Conservation (phyloP, 2,329 filamentous ascomycete species). For the Ophiostoma australiae region DNA sequence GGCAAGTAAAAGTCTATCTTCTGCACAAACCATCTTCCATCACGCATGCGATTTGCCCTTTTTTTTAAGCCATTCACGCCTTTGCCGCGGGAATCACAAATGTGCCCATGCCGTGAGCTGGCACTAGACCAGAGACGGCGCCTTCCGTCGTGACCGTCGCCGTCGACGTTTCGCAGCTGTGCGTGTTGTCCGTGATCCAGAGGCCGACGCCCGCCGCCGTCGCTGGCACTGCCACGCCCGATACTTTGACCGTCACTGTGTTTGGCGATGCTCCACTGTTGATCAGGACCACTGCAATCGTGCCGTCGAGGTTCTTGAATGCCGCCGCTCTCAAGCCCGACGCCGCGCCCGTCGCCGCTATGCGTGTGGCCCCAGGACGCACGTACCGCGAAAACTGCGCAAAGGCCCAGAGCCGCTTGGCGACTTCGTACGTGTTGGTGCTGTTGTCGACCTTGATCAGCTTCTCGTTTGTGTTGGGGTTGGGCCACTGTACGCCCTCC, state of each 20-base stretch:
- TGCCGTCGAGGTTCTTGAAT: background rate
- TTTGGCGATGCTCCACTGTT: background rate
- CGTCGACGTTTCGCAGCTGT: slow-evolving; percentile 28
- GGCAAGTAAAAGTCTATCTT: background rate
- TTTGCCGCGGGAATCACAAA: background rate
- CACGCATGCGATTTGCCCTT: background rate
- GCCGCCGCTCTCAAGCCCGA: background rate
- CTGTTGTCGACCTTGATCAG: slow-evolving; percentile 33
- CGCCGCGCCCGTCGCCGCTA: background rate
- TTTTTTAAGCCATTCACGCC: background rate
- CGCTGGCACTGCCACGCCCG: background rate
- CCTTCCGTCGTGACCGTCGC: slow-evolving; percentile 28
- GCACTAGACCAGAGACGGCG: slow-evolving; percentile 11
- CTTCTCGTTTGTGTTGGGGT: slow-evolving; percentile 36
- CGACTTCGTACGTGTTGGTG: slow-evolving; percentile 35
- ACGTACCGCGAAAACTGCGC: background rate
- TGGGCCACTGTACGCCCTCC: slow-evolving; percentile 40
- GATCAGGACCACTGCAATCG: background rate
- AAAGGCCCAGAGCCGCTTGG: slow-evolving; percentile 19
- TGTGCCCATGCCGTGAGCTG: background rate
- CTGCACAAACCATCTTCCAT: background rate
- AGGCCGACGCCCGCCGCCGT: slow-evolving; percentile 20
- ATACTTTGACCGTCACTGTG: background rate
- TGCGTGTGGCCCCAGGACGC: background rate
- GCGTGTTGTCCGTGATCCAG: slow-evolving; percentile 30